phyloP scores from a whole-genome alignment of 768 basidiomycete species.

The Lenzites betulinus region DNA sequence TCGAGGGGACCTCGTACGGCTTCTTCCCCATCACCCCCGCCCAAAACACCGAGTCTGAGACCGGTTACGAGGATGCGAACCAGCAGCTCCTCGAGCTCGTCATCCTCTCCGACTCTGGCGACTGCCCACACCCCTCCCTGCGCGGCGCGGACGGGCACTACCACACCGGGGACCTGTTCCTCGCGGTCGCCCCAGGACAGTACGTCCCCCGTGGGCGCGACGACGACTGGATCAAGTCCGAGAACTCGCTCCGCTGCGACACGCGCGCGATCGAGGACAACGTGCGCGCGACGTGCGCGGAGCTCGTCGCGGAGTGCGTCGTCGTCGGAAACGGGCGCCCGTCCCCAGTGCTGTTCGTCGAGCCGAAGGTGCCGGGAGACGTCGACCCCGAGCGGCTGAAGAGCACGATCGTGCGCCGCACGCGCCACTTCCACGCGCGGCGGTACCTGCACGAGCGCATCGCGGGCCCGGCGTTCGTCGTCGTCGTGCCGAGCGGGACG shows the following conservation, averaged over 20 bases:
- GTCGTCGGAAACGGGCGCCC: constrained; percentile 79
- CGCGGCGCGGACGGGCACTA: constrained; percentile 67
- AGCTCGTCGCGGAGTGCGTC: constrained; percentile 70
- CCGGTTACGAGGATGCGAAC: constrained; percentile 52
- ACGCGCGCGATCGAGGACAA: constrained; percentile 84
- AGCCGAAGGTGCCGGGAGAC: constrained; percentile 48
- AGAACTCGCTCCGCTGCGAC: constrained; percentile 76
- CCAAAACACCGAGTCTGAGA: constrained; percentile 31
- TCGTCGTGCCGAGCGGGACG: constrained; percentile 64
- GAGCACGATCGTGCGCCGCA: constrained; percentile 73
- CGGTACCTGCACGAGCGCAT: constrained; percentile 82
- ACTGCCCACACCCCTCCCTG: constrained; percentile 65
- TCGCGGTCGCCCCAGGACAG: constrained; percentile 55
- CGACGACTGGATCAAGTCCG: constrained; percentile 87
- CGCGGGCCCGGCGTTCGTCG: constrained; percentile 60
- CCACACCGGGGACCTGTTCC: constrained; percentile 84
- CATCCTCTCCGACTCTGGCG: constrained; percentile 64
- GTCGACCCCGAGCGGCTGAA: constrained; percentile 59
- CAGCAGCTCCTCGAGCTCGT: constrained; percentile 66
- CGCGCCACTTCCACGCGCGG: constrained; percentile 69
- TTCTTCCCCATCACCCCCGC: constrained; percentile 57
- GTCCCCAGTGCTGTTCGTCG: constrained; percentile 75
- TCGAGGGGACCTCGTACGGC: constrained; percentile 67
- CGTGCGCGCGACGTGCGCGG: constrained; percentile 61
- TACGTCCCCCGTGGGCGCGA: constrained; percentile 73